Evolutionary conservation across 805 yeast species (phyloP).

Genomic region (Candida xyloterini): DNA sequence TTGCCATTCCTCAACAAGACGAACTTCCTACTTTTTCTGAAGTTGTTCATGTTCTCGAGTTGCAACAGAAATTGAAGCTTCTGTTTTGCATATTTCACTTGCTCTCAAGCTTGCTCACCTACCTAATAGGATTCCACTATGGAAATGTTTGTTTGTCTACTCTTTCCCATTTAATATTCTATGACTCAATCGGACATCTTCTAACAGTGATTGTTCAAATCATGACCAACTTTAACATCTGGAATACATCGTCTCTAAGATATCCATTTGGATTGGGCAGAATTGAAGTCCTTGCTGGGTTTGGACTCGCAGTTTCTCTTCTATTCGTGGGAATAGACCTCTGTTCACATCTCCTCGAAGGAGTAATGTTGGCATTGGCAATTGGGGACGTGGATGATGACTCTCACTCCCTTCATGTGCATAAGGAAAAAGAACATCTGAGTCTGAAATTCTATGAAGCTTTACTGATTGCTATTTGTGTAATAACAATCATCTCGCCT

Average conservation of each 20-base stretch:
- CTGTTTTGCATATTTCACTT: constrained; percentile 60
- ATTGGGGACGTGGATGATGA: constrained; percentile 30
- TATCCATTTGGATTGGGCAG: constrained; percentile 95
- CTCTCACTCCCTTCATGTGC: constrained; percentile 31
- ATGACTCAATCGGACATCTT: constrained; percentile 77
- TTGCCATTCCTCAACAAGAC: constrained; percentile 57
- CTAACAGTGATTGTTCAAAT: constrained; percentile 70
- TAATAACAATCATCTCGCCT: constrained; percentile 36
- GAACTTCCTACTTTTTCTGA: constrained; percentile 74
- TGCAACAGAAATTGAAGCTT: constrained; percentile 56
- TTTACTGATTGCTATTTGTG: constrained; percentile 24
- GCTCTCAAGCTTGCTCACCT: constrained; percentile 50
- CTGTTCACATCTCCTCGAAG: constrained; percentile 83
- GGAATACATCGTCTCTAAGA: constrained; percentile 77
- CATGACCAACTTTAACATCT: constrained; percentile 87
- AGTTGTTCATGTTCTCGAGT: constrained; percentile 54
- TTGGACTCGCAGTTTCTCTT: constrained; percentile 79
- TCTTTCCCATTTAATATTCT: constrained; percentile 80
- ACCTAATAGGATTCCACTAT: constrained; percentile 55
- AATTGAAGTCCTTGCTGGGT: constrained; percentile 81
- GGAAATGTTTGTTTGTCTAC: constrained; percentile 65
- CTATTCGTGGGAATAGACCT: constrained; percentile 90
- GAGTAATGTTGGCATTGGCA: constrained; percentile 46
- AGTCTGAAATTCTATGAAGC: constrained; percentile 31
- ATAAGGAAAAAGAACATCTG: constrained; percentile 22